Base-by-base conservation (phyloP, 164 flowering plant genomes). In the Berberis thunbergii region DNA sequence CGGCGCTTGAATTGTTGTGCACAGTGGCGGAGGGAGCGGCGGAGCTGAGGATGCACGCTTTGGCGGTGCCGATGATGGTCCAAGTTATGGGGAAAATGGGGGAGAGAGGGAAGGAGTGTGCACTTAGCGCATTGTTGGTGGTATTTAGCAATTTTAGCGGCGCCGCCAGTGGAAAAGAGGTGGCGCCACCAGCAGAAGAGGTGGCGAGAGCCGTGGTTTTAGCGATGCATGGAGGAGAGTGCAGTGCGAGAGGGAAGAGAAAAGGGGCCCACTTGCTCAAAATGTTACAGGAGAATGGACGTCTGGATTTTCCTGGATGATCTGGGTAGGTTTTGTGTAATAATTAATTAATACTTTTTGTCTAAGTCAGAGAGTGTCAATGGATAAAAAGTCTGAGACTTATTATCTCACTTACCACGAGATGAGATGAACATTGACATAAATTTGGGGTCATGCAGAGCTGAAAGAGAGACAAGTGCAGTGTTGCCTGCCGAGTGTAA, bases 1-100 rank as follows among this genome's bases (percentile, higher is more conserved):
- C 98, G 50, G 95, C 83, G 59, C 73, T 92, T 62, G 96, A 89
- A 75, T 79, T 92, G 49, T 75, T 89, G 65, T 92, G 96, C 61
- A 87, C 87, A 68, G 86, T 86, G 64, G 69, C 74, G 54, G 96
- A 92, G 65, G 98, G 96, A 8, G 88, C 83, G 10, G 88, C 80
- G 63, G 93, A 80, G 78, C 70, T 86, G 11, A 65, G 93, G 57
- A 72, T 79, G 1, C 96, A 92, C 65, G 95, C 96, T 6, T 78
- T 92, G 66, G 84, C 89, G 3, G 95, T 89, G 72, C 98, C 96
- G 4, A 80, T 85, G 77, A 82, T 92, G 84, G 88, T 92, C 63
- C 75, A 79, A 48, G 76, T 84, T 73, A 81, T 89, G 85, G 86
- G 84, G 49, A 79, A 67, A 59, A 72, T 78, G 80, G 81, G 67